Percentiles rank a stretch among this genome's conserved stretches.
Conservation (phyloP, 768 basidiomycete species). For the Auricularia cornea region DNA sequence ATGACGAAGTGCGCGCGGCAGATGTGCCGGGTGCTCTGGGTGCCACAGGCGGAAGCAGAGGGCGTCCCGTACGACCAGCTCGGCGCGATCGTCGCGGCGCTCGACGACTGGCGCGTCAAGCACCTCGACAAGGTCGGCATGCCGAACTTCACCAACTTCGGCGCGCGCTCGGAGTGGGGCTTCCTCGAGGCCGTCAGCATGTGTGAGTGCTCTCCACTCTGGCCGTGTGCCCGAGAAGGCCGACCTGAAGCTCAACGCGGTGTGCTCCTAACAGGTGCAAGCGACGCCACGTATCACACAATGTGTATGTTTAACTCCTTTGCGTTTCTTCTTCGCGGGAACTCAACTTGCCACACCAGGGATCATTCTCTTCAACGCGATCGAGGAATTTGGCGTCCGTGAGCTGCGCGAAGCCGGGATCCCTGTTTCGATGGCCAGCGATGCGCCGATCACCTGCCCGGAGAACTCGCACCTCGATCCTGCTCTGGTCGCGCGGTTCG, state of each 20-base stretch:
- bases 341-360: background rate
- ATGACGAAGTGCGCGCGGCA: slow-evolving; percentile 76
- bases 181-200: slow-evolving; percentile 71
- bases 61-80: slow-evolving; percentile 70
- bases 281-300: slow-evolving; percentile 84
- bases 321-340: background rate
- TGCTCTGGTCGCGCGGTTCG: slow-evolving; percentile 43
- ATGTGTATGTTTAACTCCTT: slow-evolving; percentile 42
- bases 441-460: slow-evolving; percentile 15
- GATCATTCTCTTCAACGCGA: slow-evolving; percentile 72
- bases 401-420: slow-evolving; percentile 46
- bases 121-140: slow-evolving; percentile 77
- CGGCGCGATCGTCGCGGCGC: slow-evolving; percentile 42
- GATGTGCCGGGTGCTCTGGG: slow-evolving; percentile 76
- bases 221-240: background rate
- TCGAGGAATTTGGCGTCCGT: slow-evolving; percentile 78
- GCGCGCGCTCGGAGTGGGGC: slow-evolving; percentile 78
- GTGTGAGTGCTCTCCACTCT: slow-evolving; percentile 32
- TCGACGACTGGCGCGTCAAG: slow-evolving; percentile 66
- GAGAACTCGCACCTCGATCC: slow-evolving; percentile 26
- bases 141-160: slow-evolving; percentile 44
- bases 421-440: background rate
- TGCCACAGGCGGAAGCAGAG: slow-evolving; percentile 62
- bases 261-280: slow-evolving; percentile 61
- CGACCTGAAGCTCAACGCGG: slow-evolving; percentile 13